Base-by-base conservation (phyloP, 202 grass and related monocot species). In the Schoenoplectus tabernaemontani region DNA sequence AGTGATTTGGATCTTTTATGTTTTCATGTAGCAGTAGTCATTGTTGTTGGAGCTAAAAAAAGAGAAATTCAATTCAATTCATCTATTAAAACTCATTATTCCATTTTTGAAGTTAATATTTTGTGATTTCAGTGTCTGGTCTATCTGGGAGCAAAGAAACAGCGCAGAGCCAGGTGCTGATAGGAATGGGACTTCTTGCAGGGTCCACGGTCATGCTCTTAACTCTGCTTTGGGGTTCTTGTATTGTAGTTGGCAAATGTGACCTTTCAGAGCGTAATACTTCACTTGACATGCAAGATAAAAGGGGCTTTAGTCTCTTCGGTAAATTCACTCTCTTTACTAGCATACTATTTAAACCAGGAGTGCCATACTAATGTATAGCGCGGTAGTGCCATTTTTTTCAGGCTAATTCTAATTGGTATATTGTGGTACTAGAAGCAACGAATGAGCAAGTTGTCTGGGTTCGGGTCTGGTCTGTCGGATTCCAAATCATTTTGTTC, bases 151-250 rank as follows among this genome's bases (percentile, higher is more conserved):
- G 72, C 65, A 96, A 84, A 87, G 96, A 96, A 78, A 93, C 87
- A 0, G 96, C 96, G 7, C 96, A 99, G 79, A 95, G 88, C 83
- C 96, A 99, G 82, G 96, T 99, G 61, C 80, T 93, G 4, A 89
- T 99, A 19, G 96, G 96, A 33, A 99, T 95, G 92, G 96, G 96
- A 48, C 83, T 99, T 75, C 96, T 99, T 80, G 90, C 96, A 75
- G 96, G 96, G 61, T 99, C 96, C 23, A 99, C 96, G 0, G 88
- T 99, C 64, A 91, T 99, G 84, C 96, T 99, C 77, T 38, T 99
- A 22, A 99, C 96, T 13, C n/a, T 99, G 41, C 92, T 99, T 24
- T 99, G 96, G 96, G 96, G 96, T 84, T 91, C 92, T 71, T 99
- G 96, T 85, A 59, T 99, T 11, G 65, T 99, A 83, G 96, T 99